Base-by-base conservation (phyloP, 2,329 filamentous ascomycete species). In the Paramyrothecium roridum region DNA sequence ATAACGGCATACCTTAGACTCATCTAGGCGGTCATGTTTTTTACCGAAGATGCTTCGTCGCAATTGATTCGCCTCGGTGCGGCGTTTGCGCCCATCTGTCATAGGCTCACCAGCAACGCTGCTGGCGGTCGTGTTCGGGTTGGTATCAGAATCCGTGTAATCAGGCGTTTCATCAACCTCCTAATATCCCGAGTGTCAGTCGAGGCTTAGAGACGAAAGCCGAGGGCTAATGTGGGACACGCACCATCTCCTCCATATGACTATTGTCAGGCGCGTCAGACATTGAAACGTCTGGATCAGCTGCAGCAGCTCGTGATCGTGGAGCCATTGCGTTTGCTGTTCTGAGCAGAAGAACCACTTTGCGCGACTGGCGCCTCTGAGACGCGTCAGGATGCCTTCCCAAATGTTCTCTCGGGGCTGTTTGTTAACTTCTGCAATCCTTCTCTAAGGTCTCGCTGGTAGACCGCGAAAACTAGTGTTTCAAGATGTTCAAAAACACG, bases 11-110 rank as follows among this genome's bases (percentile, higher is more conserved):
- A 93, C 91, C 85, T 96, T 98, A 51, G 90, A 96, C 69, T 96
- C 91, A 67, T 93, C 92, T 8, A 99, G 75, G 53, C 88, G 85
- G 67, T 96, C 91, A 68, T 97, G 95, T 72, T 99, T 97, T 80
- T 91, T 96, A 67, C 92, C 93, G 65, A 97, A 89, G 59, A 97
- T 91, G 71, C 88, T 96, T 71, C 96, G 90, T 55, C 95, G 89
- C 67, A 98, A 81, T 72, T 96, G 89, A 61, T 92, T 91, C 56
- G 88, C 93, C 69, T 97, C 92, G 55, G 91, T 88, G 64, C 93
- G 86, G 68, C 88, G 86, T 77, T 89, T 96, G 52, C 93, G 87
- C 30, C 91, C 92, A 76, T 98, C 93, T 49, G 77, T 75, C 46
- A 80, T 68, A 47, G 77, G 74, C 63, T 97, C 93, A 53, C 92